Conservation (phyloP, 805 yeast genomes). For the Candida succiphila region DNA sequence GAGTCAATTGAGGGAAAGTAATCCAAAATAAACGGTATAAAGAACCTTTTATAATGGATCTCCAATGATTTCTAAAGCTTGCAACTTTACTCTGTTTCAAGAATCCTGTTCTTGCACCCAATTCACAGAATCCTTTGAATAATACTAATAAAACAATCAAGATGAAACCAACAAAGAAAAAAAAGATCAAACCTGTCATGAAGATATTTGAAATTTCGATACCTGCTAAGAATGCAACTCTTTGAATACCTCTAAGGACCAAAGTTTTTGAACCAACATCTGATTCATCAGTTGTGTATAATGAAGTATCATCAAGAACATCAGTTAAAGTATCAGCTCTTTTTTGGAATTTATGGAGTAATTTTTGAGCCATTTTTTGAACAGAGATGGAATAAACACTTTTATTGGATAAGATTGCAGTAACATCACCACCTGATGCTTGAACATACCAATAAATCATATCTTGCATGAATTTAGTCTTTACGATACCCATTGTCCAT, state of each 20-base stretch:
- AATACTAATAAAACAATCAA: conserved; percentile 43
- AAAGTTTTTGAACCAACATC: conserved; percentile 58
- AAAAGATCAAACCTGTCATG: conserved; percentile 78
- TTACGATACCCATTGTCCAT: conserved; percentile 93
- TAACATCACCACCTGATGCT: conserved; percentile 83
- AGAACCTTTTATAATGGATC: conserved; percentile 77
- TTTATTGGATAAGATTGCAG: conserved; percentile 59
- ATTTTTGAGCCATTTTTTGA: conserved; percentile 36
- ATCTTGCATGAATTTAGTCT: conserved; percentile 63
- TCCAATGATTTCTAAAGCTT: conserved; percentile 79
- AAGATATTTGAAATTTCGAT: conserved; percentile 84
- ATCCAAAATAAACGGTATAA: conserved; percentile 73
- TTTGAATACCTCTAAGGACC: conserved; percentile 81
- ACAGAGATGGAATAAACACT: conserved; percentile 72
- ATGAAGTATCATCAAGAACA: conserved; percentile 35
- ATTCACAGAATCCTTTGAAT: conserved; percentile 65
- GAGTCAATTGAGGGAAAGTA: conserved; percentile 79
- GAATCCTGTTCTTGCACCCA: conserved; percentile 43
- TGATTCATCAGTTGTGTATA: conserved; percentile 69
- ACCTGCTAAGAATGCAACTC: conserved; percentile 77
- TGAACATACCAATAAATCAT: conserved; percentile 93
- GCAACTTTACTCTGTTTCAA: conserved; percentile 57
- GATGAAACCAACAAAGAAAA: conserved; percentile 64
- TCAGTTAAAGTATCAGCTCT: conserved; percentile 30
- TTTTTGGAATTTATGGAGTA: conserved; percentile 15